These are phyloP conservation scores for Botrytis byssoidea DNA, from an alignment of 2,329 filamentous ascomycete genomes.

Conservation along the genomic window DNA sequence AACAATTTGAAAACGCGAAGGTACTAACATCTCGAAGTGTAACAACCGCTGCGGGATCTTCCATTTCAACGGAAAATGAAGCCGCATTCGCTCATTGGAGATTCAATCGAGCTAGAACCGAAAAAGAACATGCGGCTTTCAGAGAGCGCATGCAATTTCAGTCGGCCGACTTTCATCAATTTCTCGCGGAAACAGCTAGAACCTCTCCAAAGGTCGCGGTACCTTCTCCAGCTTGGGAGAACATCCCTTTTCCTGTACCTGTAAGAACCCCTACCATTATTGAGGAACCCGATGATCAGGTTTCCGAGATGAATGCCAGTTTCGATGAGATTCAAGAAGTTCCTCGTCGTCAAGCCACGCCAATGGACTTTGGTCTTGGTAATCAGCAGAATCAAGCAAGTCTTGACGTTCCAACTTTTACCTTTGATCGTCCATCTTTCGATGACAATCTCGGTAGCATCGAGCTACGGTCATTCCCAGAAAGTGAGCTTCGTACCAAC, in stretches of 20 bases:
- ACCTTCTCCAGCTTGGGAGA: slow-evolving; percentile 1
- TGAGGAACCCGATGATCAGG: not conserved
- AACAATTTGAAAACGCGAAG: no score
- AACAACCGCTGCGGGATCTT: not conserved
- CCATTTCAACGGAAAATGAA: not conserved
- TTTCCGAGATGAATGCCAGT: not conserved
- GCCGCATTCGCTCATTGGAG: not conserved
- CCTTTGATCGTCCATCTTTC: not conserved
- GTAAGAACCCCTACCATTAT: not conserved
- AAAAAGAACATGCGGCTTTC: not conserved
- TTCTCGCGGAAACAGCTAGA: not conserved
- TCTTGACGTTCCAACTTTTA: not conserved
- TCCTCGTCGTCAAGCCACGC: not conserved
- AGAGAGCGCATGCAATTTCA: slow-evolving; percentile 4
- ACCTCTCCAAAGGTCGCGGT: not conserved
- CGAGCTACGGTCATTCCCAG: not conserved
- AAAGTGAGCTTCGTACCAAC: not conserved
- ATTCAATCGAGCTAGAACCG: not conserved
- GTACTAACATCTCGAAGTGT: not conserved
- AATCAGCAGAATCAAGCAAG: not conserved
- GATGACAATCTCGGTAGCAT: not conserved
- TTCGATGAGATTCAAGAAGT: not conserved
- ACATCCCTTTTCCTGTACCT: not conserved
- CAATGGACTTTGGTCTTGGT: not conserved
- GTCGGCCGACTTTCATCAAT: slow-evolving; percentile 7